Conservation (phyloP, 352 stramenopile genomes). For the Globisporangium echinulatum region DNA sequence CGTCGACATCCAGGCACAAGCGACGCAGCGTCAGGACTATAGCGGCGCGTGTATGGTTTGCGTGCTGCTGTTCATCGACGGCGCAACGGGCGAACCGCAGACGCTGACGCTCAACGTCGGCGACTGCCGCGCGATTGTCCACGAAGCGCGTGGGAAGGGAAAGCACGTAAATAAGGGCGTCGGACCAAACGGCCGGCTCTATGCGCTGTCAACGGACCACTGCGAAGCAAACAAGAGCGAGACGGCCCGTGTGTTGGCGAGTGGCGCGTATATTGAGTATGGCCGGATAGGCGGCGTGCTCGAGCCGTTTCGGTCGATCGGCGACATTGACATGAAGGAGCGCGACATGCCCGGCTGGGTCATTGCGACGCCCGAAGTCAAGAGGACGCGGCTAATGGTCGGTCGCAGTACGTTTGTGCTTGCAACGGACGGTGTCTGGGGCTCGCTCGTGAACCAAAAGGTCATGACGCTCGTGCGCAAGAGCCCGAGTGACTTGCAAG, state of each 20-base stretch:
- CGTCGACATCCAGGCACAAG: slow-evolving; percentile 29
- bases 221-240: slow-evolving; percentile 56
- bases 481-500: slow-evolving; percentile 23
- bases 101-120: slow-evolving; percentile 69
- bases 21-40: slow-evolving; percentile 32
- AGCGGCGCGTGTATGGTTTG: slow-evolving; percentile 64
- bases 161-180: slow-evolving; percentile 12
- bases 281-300: slow-evolving; percentile 69
- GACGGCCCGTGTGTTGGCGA: slow-evolving; percentile 45
- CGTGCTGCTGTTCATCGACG: slow-evolving; percentile 44
- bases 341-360: slow-evolving; percentile 68
- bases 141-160: slow-evolving; percentile 21
- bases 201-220: slow-evolving; percentile 62
- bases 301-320: slow-evolving; percentile 78
- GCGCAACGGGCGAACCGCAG: slow-evolving; percentile 22
- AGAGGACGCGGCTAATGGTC: slow-evolving; percentile 32
- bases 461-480: slow-evolving; percentile 37
- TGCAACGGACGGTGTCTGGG: slow-evolving; percentile 73
- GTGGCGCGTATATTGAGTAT: slow-evolving; percentile 63
- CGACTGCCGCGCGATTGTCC: slow-evolving; percentile 61
- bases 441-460: slow-evolving; percentile 53
- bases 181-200: slow-evolving; percentile 10
- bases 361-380: slow-evolving; percentile 63
- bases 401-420: slow-evolving; percentile 48
- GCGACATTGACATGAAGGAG: slow-evolving; percentile 80